phyloP scores from a whole-genome alignment of 345 rosid species.

The Stellera chamaejasme region DNA sequence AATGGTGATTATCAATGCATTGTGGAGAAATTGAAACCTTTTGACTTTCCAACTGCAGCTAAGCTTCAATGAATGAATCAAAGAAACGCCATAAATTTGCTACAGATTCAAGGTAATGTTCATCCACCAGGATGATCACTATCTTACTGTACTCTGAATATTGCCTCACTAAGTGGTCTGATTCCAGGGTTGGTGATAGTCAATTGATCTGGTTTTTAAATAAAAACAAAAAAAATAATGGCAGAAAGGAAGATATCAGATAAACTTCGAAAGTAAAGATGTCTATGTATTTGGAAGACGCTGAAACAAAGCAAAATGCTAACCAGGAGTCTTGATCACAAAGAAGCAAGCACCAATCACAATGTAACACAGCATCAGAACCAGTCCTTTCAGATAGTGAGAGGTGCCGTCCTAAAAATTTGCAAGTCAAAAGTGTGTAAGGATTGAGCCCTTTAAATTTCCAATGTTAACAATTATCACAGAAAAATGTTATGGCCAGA shows the following conservation, averaged over 20 bases:
- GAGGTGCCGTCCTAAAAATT: conserved; percentile 75
- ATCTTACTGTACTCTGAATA: conserved; percentile 18
- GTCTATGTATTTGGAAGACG: neutral
- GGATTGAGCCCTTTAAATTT: neutral
- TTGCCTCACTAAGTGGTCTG: conserved; percentile 8
- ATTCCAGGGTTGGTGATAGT: conserved; percentile 16
- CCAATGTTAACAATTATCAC: neutral
- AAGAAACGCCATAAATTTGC: too few relatives aligned
- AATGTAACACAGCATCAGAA: conserved; percentile 57
- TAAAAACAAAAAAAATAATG: neutral
- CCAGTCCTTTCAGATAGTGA: conserved; percentile 81
- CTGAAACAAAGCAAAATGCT: conserved; percentile 23
- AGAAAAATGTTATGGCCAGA: neutral
- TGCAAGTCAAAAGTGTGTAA: neutral
- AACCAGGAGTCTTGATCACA: conserved; percentile 34
- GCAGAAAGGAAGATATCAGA: neutral
- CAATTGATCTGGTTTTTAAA: conserved; percentile 21
- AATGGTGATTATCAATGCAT: too few relatives aligned
- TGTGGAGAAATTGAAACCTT: too few relatives aligned
- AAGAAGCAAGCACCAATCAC: conserved; percentile 79
- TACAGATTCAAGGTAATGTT: too few relatives aligned
- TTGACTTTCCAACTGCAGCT: too few relatives aligned
- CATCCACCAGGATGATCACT: neutral
- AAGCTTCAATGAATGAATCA: too few relatives aligned
- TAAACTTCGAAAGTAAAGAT: neutral